Evolutionary conservation across 129 eudicot species (phyloP).

Genomic region (Escallonia rubra): DNA sequence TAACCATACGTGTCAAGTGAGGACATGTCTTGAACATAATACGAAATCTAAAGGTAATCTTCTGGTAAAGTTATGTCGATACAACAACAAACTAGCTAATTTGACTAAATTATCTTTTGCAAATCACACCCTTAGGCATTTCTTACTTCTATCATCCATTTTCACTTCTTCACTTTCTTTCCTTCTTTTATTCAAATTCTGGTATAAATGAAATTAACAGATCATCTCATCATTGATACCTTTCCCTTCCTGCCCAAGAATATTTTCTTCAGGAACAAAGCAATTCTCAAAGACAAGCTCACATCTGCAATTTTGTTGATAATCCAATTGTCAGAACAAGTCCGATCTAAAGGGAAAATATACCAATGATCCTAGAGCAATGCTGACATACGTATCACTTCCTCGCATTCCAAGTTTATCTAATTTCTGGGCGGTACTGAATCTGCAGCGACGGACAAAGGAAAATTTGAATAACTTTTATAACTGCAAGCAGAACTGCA

Average conservation of each 20-base stretch:
- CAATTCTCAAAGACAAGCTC: conserved; percentile 98
- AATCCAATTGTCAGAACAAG: conserved; percentile 10
- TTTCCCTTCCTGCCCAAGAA: conserved; percentile 95
- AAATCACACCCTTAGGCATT: no score
- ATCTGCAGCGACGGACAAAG: conserved; percentile 45
- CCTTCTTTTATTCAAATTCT: no score
- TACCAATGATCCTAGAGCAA: conserved; percentile 2
- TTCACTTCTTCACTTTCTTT: no score
- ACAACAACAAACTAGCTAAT: no score
- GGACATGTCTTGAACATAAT: no score
- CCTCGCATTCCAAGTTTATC: conserved; percentile 99
- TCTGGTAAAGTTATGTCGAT: no score
- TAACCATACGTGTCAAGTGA: no score
- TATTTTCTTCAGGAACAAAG: conserved; percentile 88
- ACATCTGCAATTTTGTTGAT: conserved; percentile 55
- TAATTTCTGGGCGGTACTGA: conserved; percentile 92
- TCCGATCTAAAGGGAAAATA: not conserved
- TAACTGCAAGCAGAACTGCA: not conserved
- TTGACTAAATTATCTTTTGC: no score
- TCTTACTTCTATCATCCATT: no score
- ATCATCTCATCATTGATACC: conserved; percentile 31
- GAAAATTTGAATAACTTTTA: conserved; percentile 1
- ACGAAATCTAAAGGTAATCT: no score
- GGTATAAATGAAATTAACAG: not conserved
- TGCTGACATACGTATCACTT: conserved; percentile 84